A percentile compares a stretch with the other conserved stretches of the same genome.
phyloP scores from a whole-genome alignment of 2,329 filamentous ascomycete species.

The Gremmenia infestans region DNA sequence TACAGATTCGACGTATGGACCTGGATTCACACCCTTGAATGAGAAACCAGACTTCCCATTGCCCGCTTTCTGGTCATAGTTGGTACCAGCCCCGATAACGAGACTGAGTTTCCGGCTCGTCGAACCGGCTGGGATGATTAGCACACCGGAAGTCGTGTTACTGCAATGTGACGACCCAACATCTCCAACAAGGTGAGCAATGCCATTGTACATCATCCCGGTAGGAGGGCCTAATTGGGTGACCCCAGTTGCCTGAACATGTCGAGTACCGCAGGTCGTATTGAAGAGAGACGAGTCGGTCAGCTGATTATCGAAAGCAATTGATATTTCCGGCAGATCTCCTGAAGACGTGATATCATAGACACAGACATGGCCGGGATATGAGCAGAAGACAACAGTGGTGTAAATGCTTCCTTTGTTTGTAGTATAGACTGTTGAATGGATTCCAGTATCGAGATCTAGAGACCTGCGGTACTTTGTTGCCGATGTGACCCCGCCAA shows the following conservation, averaged over 20 bases:
- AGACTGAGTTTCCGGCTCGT: conserved; percentile 32
- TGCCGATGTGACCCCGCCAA: conserved; percentile 31
- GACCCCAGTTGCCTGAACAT: conserved; percentile 32
- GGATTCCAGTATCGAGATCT: conserved; percentile 40
- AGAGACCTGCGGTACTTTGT: conserved; percentile 38
- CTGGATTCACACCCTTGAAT: conserved; percentile 45
- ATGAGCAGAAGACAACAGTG: conserved; percentile 41
- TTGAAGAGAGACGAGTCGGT: conserved; percentile 28
- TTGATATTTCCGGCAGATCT: conserved; percentile 36
- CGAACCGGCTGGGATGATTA: conserved; percentile 28
- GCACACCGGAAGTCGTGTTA: conserved; percentile 20
- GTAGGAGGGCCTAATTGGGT: conserved; percentile 37
- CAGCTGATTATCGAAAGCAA: conserved; percentile 40
- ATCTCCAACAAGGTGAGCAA: conserved; percentile 30
- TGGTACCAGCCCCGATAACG: conserved; percentile 41
- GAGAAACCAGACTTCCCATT: conserved; percentile 39
- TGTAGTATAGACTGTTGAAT: conserved; percentile 34
- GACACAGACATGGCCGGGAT: conserved; percentile 34
- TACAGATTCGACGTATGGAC: conserved; percentile 32
- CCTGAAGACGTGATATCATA: conserved; percentile 23
- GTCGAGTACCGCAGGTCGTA: conserved; percentile 31
- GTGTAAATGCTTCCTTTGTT: conserved; percentile 29
- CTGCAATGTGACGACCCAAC: conserved; percentile 11
- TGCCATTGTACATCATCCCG: conserved; percentile 42
- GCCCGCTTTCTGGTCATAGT: conserved; percentile 48